Evolutionary conservation across 2,329 filamentous ascomycete species (phyloP).

Genomic region (Orbilia blumenaviensis): DNA sequence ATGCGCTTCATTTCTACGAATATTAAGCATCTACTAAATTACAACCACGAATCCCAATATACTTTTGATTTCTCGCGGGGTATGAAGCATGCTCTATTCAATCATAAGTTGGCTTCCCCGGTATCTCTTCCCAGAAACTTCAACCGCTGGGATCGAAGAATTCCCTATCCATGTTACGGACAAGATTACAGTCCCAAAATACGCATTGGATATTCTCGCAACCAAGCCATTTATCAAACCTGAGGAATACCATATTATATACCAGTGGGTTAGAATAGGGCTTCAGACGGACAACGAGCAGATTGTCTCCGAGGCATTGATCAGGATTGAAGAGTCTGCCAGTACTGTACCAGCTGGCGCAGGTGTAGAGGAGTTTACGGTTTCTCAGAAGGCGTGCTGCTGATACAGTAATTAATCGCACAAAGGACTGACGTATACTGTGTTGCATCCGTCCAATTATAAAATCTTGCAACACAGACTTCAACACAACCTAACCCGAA

Average conservation of each 20-base stretch:
- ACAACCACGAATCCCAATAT: no score
- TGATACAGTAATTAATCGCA: no score
- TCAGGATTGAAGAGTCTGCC: not conserved
- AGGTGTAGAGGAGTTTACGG: not conserved
- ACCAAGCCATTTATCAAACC: constrained; percentile 23
- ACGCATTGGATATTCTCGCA: constrained; percentile 10
- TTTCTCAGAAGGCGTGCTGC: not conserved
- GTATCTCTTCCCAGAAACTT: constrained; percentile 7
- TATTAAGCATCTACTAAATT: no score
- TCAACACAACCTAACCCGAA: constrained; percentile 2
- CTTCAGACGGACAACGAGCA: constrained; percentile 14
- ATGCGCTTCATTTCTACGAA: no score
- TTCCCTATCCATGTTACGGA: not conserved
- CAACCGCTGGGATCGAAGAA: constrained; percentile 7
- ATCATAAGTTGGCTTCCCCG: constrained; percentile 19
- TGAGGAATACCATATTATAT: constrained; percentile 15
- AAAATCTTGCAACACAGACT: not conserved
- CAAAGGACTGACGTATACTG: not conserved
- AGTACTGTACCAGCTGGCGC: not conserved
- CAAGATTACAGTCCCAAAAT: constrained; percentile 5
- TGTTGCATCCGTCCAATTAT: not conserved
- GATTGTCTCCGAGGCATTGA: not conserved
- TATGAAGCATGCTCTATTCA: constrained; percentile 7
- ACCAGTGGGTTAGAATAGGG: constrained; percentile 14
- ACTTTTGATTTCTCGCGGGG: not conserved